Percentiles rank a stretch among this genome's conserved stretches.
Conservation (phyloP, 2,329 filamentous ascomycete genomes). For the Arthrinium phaeospermum region DNA sequence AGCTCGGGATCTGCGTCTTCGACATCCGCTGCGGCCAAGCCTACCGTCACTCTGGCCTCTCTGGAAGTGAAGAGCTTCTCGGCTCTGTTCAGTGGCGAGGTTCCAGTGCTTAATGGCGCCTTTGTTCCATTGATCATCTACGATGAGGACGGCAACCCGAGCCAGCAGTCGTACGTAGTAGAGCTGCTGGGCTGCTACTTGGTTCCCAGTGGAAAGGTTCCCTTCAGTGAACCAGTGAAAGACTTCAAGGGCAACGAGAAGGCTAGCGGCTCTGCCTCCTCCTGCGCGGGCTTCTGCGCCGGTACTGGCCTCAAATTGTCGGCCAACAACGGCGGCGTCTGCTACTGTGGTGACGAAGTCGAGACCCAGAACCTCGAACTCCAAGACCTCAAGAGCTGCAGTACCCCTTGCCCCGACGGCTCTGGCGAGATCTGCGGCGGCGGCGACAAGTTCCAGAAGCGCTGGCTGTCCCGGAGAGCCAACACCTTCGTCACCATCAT, state of each 20-base stretch:
- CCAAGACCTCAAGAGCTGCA: neutral
- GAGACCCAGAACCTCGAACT: neutral
- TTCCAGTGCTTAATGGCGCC: neutral
- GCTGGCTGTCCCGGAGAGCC: neutral
- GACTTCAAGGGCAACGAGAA: conserved; percentile 11
- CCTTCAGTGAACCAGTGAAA: neutral
- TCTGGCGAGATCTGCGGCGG: conserved; percentile 15
- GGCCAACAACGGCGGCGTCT: conserved; percentile 24
- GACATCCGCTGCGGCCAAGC: neutral
- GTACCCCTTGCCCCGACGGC: conserved; percentile 7
- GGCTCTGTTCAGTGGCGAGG: conserved; percentile 19
- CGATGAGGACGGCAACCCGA: neutral
- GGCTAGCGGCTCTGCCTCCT: conserved; percentile 18
- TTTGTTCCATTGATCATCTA: conserved; percentile 16
- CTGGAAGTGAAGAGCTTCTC: neutral
- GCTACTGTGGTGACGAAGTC: conserved; percentile 23
- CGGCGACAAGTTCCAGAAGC: neutral
- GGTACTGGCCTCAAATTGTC: conserved; percentile 20
- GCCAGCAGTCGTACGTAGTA: neutral
- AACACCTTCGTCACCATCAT: conserved; percentile 24
- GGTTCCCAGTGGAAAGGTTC: conserved; percentile 7
- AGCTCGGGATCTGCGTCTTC: neutral
- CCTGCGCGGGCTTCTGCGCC: conserved; percentile 25
- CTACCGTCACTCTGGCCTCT: neutral
- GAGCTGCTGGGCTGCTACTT: conserved; percentile 23